Conservation (phyloP, 2,329 filamentous ascomycete species). For the Macrophomina tecta region DNA sequence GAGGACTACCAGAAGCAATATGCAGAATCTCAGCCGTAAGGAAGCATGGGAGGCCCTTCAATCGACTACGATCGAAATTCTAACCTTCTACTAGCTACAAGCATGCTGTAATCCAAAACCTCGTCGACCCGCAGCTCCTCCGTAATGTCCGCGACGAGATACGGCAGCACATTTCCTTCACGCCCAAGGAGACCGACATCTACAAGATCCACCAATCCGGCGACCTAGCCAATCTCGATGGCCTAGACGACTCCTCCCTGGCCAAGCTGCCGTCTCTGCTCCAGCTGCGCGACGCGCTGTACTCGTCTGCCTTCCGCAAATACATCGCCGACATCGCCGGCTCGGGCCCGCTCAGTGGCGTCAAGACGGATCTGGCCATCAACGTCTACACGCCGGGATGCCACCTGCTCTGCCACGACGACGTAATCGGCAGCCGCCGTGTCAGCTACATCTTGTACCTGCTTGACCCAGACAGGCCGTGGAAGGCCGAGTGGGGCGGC, state of each 20-base stretch:
- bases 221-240: conserved; percentile 94
- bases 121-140: conserved; percentile 82
- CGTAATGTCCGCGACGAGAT: conserved; percentile 89
- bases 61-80: neutral
- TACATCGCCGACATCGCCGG: conserved; percentile 87
- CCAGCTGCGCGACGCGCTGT: conserved; percentile 89
- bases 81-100: conserved; percentile 67
- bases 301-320: conserved; percentile 86
- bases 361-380: conserved; percentile 99
- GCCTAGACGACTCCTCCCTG: conserved; percentile 84
- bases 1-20: conserved; percentile 44
- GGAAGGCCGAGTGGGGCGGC: conserved; percentile 92
- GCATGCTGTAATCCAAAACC: conserved; percentile 83
- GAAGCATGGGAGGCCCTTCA: neutral
- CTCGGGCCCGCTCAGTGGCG: conserved; percentile 84
- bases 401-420: conserved; percentile 94
- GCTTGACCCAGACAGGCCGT: conserved; percentile 87
- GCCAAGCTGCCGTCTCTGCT: conserved; percentile 88
- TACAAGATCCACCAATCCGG: conserved; percentile 99
- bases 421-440: conserved; percentile 95
- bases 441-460: conserved; percentile 98
- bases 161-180: conserved; percentile 89
- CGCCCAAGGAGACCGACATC: conserved; percentile 98
- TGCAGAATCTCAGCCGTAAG: conserved; percentile 48
- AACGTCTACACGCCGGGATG: conserved; percentile 98